These are phyloP conservation scores for Actinomortierella ambigua DNA, from an alignment of 371 early-diverging fungal species.

Conservation along the genomic window DNA sequence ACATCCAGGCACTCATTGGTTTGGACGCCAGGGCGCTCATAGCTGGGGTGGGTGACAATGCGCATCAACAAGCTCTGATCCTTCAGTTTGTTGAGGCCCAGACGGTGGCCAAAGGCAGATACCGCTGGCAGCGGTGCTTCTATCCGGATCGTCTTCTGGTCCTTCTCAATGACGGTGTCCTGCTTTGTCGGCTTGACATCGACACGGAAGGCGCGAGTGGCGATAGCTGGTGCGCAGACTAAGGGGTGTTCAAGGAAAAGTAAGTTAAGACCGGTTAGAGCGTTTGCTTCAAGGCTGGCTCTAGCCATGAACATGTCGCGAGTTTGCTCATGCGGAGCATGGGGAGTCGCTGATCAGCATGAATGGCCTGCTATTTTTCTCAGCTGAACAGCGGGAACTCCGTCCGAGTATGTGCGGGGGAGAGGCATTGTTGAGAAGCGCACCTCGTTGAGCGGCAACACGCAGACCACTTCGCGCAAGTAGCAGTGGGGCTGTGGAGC, in stretches of 20 bases:
- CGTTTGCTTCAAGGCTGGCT: neutral
- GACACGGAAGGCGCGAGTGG: slow-evolving; percentile 34
- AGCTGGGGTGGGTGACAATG: slow-evolving; percentile 39
- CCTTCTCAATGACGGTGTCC: slow-evolving; percentile 6
- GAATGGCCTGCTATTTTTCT: neutral
- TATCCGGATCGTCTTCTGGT: slow-evolving; percentile 25
- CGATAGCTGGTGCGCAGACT: slow-evolving; percentile 29
- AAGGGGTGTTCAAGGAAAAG: neutral
- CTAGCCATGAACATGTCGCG: neutral
- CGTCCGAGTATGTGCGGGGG: neutral
- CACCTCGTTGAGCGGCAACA: slow-evolving; percentile 37
- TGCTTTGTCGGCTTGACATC: slow-evolving; percentile 36
- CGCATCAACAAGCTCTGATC: slow-evolving; percentile 44
- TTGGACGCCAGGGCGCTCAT: slow-evolving; percentile 35
- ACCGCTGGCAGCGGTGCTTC: slow-evolving; percentile 30
- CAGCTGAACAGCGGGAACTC: neutral
- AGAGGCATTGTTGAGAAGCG: neutral
- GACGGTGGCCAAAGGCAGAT: slow-evolving; percentile 35
- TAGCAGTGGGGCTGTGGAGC: slow-evolving; percentile 29
- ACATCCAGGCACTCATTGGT: slow-evolving; percentile 29
- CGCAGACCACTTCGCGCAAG: slow-evolving; percentile 33
- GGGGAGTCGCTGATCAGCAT: neutral
- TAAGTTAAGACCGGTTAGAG: neutral
- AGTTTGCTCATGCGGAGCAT: neutral
- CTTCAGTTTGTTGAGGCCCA: slow-evolving; percentile 32